Percentiles rank a stretch among this genome's conserved stretches.
These are phyloP conservation scores for Colletotrichum melonis DNA, from an alignment of 2,329 filamentous ascomycete species.

Conservation along the genomic window DNA sequence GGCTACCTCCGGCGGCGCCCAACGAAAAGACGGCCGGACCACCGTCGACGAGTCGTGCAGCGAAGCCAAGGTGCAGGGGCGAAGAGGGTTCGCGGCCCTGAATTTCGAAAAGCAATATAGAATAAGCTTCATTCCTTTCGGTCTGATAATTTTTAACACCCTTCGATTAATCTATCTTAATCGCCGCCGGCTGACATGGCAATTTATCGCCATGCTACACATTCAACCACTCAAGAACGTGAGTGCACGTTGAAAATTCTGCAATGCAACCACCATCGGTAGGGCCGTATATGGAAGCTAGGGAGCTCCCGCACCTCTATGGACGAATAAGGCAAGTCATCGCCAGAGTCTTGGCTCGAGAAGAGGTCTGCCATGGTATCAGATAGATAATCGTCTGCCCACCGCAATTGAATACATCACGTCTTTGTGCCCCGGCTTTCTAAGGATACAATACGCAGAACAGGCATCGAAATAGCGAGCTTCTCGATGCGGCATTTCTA, in stretches of 20 bases:
- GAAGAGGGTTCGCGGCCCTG: neutral
- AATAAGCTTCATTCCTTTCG: neutral
- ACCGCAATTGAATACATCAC: neutral
- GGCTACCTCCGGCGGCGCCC: neutral
- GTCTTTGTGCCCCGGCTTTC: neutral
- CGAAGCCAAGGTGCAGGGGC: neutral
- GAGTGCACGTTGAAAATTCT: neutral
- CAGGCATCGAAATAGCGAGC: neutral
- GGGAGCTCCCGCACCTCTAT: neutral
- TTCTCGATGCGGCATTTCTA: neutral
- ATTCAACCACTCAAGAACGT: neutral
- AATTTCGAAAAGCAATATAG: neutral
- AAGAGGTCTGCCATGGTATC: neutral
- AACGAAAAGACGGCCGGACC: neutral
- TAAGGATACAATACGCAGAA: neutral
- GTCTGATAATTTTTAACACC: neutral
- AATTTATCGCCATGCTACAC: neutral
- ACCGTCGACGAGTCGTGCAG: neutral
- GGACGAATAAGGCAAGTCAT: conserved; percentile 2
- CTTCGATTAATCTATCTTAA: neutral
- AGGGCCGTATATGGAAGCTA: conserved; percentile 1
- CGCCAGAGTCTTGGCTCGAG: neutral
- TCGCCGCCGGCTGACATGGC: conserved; percentile 1
- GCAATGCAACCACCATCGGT: conserved; percentile 15
- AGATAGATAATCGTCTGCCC: neutral